Base-by-base conservation (phyloP, 176 grass and related monocot genomes). In the Musa troglodytarum region DNA sequence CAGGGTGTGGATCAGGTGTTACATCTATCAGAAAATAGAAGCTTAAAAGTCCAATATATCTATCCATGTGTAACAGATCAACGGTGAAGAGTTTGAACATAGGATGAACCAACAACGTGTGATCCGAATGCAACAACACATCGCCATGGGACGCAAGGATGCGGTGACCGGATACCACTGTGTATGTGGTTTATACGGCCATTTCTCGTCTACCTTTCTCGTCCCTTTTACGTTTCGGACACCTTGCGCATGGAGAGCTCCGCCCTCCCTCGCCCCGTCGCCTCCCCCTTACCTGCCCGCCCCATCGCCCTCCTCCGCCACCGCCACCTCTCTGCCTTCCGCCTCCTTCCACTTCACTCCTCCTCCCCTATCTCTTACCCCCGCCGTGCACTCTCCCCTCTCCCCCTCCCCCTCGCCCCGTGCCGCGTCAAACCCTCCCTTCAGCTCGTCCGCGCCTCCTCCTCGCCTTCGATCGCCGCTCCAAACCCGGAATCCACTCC, bases 181-280 rank as follows among this genome's bases (percentile, higher is more conserved):
- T 6, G 34, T 28, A 2, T 43, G 34, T 43, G 34, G 34, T 43
- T 43, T 43, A 43, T 43, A 43, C 34, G 0, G 57, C 7, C n/a
- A 6, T 61, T 19, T 8, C 57, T 20, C 1, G 57, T 5, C 5
- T 2, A 6, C 17, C 57, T 61, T 15, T 7, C n/a, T n/a, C 8
- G 57, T 12, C 4, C 17, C 17, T 20, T 43, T 28, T 43, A 0
- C 4, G 4, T 43, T 43, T 43, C 34, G 34, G 34, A 43, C 34
- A 5, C 34, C 34, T 72, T 65, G 72, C 14, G 7, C 57, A 85
- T 85, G 83, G 83, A 85, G 78, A 85, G 83, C 83, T 69, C 76
- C 54, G 83, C 83, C 69, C 58, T 85, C 72, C 25, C 71, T 65
- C 75, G 89, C 74, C 54, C 73, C 66, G 0, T 77, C 69, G 1